Base-by-base conservation (phyloP, 495 filamentous ascomycete genomes). In the Penicillium diatomitis region DNA sequence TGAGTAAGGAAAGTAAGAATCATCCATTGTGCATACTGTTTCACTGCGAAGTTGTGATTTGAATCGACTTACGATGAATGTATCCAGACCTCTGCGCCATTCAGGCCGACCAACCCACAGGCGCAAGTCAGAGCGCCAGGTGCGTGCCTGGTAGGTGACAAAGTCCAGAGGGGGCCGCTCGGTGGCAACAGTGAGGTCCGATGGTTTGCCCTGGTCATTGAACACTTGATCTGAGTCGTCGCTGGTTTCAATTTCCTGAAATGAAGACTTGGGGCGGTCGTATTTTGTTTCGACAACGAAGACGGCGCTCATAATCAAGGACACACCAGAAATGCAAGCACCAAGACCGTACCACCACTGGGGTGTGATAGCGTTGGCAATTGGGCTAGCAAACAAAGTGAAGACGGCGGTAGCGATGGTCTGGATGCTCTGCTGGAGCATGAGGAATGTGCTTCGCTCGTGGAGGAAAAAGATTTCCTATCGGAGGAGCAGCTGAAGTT, bases 281-380 rank as follows among this genome's bases (percentile, higher is more conserved):
- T 66, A 66, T 73, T 86, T 87, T 50, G 83, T 87, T 70, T 88
- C 84, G 8, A 80, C 80, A 20, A 88, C 69, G 36, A 86, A 71
- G 67, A 81, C 75, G 66, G 79, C 84, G 31, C 82, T 76, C 64
- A 81, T 82, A 54, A 85, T 33, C 36, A 81, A 66, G 8, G 52
- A 50, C 20, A 55, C 33, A 2, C 56, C 60, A 12, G 52, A 48
- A 3, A 71, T 41, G 2, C 53, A 55, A 5, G 61, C 59, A 2
- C 60, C 64, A 20, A 69, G 61, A 5, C 55, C 57, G 44, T 71
- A 71, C 68, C 68, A 71, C 47, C 62, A 60, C 6, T 54, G 38
- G 0, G 61, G 63, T 1, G 58, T 63, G 10, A 69, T 65, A 12
- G 66, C 66, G 2, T 50, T 61, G 3, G 63, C 63, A 46, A 71